phyloP scores from a whole-genome alignment of 192 early-diverging fungal species.

The Podila minutissima region DNA sequence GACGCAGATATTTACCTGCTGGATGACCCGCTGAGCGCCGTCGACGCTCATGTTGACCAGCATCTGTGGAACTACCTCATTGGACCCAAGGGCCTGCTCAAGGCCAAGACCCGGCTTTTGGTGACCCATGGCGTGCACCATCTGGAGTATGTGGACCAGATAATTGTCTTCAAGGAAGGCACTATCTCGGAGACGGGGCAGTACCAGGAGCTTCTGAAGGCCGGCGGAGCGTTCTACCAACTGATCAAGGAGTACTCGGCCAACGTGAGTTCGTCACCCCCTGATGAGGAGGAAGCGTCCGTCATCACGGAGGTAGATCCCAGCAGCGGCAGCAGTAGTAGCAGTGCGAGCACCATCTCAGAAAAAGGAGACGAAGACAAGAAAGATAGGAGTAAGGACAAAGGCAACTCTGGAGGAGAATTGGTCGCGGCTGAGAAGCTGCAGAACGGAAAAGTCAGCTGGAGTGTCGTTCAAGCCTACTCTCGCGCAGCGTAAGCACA shows the following conservation, averaged over 20 bases:
- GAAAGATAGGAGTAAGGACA: background rate
- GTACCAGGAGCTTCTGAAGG: slow-evolving; percentile 67
- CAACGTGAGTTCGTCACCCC: slow-evolving; percentile 32
- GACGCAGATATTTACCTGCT: slow-evolving; percentile 79
- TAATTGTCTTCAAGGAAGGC: slow-evolving; percentile 77
- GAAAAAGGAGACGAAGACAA: slow-evolving; percentile 6
- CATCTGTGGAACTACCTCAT: slow-evolving; percentile 49
- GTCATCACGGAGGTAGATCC: slow-evolving; percentile 7
- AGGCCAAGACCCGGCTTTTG: slow-evolving; percentile 75
- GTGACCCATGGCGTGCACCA: slow-evolving; percentile 82
- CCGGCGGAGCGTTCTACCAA: slow-evolving; percentile 60
- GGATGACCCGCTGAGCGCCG: slow-evolving; percentile 88
- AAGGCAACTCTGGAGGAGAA: slow-evolving; percentile 6
- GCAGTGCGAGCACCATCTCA: background rate
- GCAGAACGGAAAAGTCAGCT: slow-evolving; percentile 81
- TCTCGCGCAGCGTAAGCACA: slow-evolving; percentile 56
- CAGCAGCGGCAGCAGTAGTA: background rate
- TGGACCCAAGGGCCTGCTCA: slow-evolving; percentile 81
- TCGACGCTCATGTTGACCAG: slow-evolving; percentile 45
- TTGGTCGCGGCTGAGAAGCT: slow-evolving; percentile 82
- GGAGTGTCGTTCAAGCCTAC: slow-evolving; percentile 77
- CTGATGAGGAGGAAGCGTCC: slow-evolving; percentile 15
- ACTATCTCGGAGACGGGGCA: slow-evolving; percentile 69
- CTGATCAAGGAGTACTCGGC: slow-evolving; percentile 76
- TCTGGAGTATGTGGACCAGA: slow-evolving; percentile 67